Percentiles rank a stretch among this genome's conserved stretches.
These are phyloP conservation scores for Chytriomyces hyalinus DNA, from an alignment of 192 early-diverging fungal genomes.

Conservation along the genomic window DNA sequence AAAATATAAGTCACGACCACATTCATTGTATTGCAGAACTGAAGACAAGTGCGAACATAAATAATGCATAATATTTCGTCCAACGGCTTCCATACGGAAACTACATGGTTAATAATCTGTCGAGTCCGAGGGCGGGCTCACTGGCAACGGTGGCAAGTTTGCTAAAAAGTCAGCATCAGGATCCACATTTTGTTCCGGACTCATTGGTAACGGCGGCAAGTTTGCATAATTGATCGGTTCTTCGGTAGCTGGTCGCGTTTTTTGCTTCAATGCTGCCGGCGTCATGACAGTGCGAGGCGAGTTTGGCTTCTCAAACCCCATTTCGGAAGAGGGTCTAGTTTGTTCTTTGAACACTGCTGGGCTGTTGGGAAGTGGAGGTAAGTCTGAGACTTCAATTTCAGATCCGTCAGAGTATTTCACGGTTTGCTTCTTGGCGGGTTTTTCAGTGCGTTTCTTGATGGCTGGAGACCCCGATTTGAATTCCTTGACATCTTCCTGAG, in stretches of 20 bases:
- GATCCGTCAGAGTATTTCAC: conserved; percentile 25
- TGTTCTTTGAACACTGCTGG: not conserved
- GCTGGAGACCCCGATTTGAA: conserved; percentile 16
- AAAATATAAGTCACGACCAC: no score
- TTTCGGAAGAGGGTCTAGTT: not conserved
- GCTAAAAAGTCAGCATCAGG: not conserved
- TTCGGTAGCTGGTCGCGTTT: no score
- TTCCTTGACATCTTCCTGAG: not conserved
- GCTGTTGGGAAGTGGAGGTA: conserved; percentile 21
- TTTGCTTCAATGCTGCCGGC: no score
- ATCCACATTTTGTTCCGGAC: no score
- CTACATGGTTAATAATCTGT: not conserved
- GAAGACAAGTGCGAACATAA: no score
- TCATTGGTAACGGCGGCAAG: no score
- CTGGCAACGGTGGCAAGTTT: conserved; percentile 27
- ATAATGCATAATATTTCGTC: no score
- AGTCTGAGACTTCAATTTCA: conserved; percentile 1
- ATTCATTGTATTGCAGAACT: no score
- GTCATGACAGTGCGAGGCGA: no score
- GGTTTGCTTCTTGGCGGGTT: conserved; percentile 11
- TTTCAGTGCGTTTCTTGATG: not conserved
- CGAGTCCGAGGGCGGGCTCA: conserved; percentile 19
- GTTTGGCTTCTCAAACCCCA: not conserved
- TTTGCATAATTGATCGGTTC: no score
- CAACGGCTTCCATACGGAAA: no score